Percentiles rank a stretch among this genome's conserved stretches.
Evolutionary conservation across 1,139 yeast species (phyloP).

Genomic region (Kluyveromyces marxianus): DNA sequence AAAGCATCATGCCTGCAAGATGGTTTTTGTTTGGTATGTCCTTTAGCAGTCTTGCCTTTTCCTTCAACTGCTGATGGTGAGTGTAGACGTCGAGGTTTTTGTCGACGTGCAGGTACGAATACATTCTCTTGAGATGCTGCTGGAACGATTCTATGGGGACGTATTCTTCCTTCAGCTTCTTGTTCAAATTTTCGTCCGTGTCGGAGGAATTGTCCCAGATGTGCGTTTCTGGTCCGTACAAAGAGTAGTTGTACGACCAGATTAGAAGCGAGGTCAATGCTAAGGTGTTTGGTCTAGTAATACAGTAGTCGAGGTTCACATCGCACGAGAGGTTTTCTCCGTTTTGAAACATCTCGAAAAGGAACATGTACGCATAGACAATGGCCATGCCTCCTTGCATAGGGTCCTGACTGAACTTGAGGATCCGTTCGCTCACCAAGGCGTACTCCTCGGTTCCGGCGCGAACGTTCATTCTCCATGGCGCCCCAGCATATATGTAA

Average conservation of each 20-base stretch:
- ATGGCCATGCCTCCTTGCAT: conserved; percentile 42
- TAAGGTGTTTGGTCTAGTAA: conserved; percentile 50
- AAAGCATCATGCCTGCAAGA: conserved; percentile 47
- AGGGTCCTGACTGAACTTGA: conserved; percentile 18
- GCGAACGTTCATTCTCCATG: conserved; percentile 70
- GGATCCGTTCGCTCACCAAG: conserved; percentile 44
- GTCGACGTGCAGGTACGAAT: conserved; percentile 12
- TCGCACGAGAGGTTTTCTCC: conserved; percentile 37
- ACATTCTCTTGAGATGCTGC: conserved; percentile 17
- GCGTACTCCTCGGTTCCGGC: conserved; percentile 50
- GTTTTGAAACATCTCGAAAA: conserved; percentile 57
- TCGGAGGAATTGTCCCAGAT: conserved; percentile 31
- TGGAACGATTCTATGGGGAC: conserved; percentile 23
- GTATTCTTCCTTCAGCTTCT: conserved; percentile 19
- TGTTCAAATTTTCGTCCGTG: conserved; percentile 29
- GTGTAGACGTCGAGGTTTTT: conserved; percentile 23
- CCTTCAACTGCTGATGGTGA: conserved; percentile 33
- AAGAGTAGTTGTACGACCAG: conserved; percentile 50
- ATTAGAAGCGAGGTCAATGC: conserved; percentile 46
- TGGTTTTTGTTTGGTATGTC: conserved; percentile 36
- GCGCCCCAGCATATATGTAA: conserved; percentile 75
- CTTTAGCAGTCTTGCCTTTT: conserved; percentile 25
- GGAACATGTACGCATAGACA: conserved; percentile 54
- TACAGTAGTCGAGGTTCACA: conserved; percentile 45
- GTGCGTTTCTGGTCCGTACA: conserved; percentile 50